These are phyloP conservation scores for Pestalotiopsis sp. DNA, from an alignment of 2,329 filamentous ascomycete genomes.

Conservation along the genomic window DNA sequence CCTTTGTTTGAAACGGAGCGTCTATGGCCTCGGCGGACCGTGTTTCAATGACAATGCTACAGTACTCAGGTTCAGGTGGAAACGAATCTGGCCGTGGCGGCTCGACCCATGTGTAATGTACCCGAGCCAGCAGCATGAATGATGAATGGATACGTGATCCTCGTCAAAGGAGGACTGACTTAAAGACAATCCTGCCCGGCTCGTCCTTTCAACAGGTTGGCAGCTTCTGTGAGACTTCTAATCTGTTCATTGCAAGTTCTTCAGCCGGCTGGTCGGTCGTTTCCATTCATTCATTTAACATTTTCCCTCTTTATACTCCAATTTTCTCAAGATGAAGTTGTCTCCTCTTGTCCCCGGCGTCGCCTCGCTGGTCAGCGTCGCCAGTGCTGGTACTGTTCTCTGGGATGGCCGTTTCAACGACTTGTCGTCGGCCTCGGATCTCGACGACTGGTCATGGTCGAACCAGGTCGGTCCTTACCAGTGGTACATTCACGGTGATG, in stretches of 20 bases:
- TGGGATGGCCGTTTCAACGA: slow-evolving; percentile 66
- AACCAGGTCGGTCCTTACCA: slow-evolving; percentile 68
- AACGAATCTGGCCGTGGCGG: neutral
- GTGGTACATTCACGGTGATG: slow-evolving; percentile 73
- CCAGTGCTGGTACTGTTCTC: slow-evolving; percentile 46
- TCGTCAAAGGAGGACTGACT: neutral
- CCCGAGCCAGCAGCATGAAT: neutral
- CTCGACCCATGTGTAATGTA: too few relatives aligned
- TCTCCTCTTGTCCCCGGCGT: slow-evolving; percentile 7
- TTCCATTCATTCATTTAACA: slow-evolving; percentile 4
- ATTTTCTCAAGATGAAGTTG: slow-evolving; percentile 9
- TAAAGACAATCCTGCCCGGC: neutral
- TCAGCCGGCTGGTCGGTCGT: slow-evolving; percentile 8
- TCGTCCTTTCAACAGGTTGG: neutral
- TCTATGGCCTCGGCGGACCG: slow-evolving; percentile 4
- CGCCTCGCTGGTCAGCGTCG: slow-evolving; percentile 1
- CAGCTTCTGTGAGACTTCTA: neutral
- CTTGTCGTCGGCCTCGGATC: slow-evolving; percentile 47
- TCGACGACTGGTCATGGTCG: slow-evolving; percentile 61
- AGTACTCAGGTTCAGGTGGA: neutral
- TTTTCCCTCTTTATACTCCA: neutral
- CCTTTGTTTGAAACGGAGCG: slow-evolving; percentile 10
- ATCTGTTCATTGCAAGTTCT: neutral
- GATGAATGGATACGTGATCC: neutral
- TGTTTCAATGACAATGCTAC: slow-evolving; percentile 9